Evolutionary conservation across 139 green algal species (phyloP).

Genomic region (Yamagishiella unicocca): DNA sequence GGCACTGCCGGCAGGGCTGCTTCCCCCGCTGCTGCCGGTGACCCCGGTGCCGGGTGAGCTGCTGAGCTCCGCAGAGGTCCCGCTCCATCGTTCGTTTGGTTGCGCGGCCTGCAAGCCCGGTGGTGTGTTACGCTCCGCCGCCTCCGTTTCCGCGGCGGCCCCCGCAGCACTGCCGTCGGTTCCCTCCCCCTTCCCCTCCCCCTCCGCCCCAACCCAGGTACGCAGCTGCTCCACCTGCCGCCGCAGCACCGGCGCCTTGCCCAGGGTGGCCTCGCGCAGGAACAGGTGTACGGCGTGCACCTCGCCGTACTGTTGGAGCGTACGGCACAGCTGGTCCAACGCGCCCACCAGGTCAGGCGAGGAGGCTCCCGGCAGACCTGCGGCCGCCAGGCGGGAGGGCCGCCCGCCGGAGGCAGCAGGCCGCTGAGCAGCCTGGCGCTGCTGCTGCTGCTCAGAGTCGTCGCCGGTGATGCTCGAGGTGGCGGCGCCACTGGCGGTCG

Average conservation of each 20-base stretch:
- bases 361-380: neutral
- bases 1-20: neutral
- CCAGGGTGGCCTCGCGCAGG: neutral
- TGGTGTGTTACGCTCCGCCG: too few species aligned
- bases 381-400: neutral
- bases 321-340: conserved; percentile 33
- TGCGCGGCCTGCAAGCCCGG: too few species aligned
- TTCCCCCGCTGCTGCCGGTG: neutral
- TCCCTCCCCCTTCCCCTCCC: neutral
- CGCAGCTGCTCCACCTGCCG: conserved; percentile 35
- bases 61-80: too few species aligned
- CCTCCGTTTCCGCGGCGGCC: too few species aligned
- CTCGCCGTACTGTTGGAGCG: conserved; percentile 9
- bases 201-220: neutral
- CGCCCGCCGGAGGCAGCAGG: neutral
- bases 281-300: conserved; percentile 40
- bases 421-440: neutral
- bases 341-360: conserved; percentile 28
- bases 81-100: too few species aligned
- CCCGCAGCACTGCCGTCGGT: neutral
- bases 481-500: neutral
- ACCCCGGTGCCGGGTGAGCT: too few species aligned
- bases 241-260: conserved; percentile 15
- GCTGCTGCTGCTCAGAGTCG: neutral
- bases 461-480: neutral